phyloP scores from a whole-genome alignment of 768 basidiomycete species.

The Kockovaella imperatae region DNA sequence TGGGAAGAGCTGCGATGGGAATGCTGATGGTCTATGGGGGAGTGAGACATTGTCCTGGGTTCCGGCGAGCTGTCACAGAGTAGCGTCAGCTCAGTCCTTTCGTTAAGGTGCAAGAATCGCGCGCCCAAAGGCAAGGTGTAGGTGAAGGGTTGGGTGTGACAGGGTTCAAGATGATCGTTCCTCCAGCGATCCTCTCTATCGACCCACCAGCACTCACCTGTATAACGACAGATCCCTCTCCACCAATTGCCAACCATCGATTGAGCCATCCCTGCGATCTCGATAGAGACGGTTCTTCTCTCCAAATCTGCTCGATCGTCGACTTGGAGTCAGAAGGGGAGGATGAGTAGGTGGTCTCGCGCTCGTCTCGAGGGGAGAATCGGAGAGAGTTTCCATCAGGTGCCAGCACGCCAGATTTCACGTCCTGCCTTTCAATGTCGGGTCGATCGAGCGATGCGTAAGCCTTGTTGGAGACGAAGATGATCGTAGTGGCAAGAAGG shows the following conservation, averaged over 20 bases:
- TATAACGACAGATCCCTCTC: slow-evolving; percentile 29
- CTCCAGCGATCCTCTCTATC: background rate
- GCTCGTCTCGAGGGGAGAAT: too few relatives aligned
- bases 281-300: background rate
- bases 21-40: slow-evolving; percentile 40
- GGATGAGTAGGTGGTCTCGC: too few relatives aligned
- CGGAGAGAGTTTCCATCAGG: too few relatives aligned
- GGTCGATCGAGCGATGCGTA: too few relatives aligned
- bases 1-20: slow-evolving; percentile 24
- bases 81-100: background rate
- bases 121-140: too few relatives aligned
- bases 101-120: too few relatives aligned
- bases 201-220: slow-evolving; percentile 29
- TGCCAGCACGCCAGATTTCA: too few relatives aligned
- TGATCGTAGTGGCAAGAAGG: too few relatives aligned
- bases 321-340: background rate
- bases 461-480: too few relatives aligned
- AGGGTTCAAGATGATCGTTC: background rate
- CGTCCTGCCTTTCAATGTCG: too few relatives aligned
- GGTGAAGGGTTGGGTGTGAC: too few relatives aligned
- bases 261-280: slow-evolving; percentile 15
- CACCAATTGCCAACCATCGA: slow-evolving; percentile 29
- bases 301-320: background rate
- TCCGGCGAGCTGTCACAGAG: background rate
- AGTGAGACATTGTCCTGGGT: slow-evolving; percentile 26